Base-by-base conservation (phyloP, 2,329 filamentous ascomycete species). In the Penicillium sp. region DNA sequence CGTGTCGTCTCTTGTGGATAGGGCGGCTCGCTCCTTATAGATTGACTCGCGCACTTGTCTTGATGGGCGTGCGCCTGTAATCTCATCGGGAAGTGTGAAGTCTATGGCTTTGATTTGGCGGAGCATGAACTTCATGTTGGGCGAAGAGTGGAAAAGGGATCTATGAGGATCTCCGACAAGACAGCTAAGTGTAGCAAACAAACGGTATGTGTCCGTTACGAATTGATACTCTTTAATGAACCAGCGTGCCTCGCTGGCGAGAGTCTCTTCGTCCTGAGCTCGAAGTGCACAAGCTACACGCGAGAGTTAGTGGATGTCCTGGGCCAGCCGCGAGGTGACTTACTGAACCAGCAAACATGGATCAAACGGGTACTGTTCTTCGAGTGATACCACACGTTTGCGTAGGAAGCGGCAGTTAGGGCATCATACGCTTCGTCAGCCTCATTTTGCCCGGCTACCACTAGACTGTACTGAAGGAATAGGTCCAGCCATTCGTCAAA, bases 51-150 rank as follows among this genome's bases (percentile, higher is more conserved):
- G 81, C 19, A 79, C 67, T 46, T 71, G 58, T 56, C 67, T 57
- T 47, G 57, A 66, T 15, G 61, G 68, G 44, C 65, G 69, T 51
- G 69, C 65, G 6, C 66, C 62, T 29, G 83, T 78, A 15, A 83
- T 79, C 15, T 85, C 81, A 3, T 82, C 80, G 2, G 78, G 81
- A 49, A 90, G 81, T 3, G 91, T 82, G 65, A 86, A 90, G 76
- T 99, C 95, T 81, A 96, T 91, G 3, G 88, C 88, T 76, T 96
- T 96, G 78, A 99, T 91, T 77, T 96, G 92, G 5, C 95, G 89
- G 61, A 97, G 83, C 70, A 98, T 88, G 73, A 91, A 96, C 75
- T 98, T 98, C 76, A 97, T 93, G 21, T 90, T 89, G 0, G 92
- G 89, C 0, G 91, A 91, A 3, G 90, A 90, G 56, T 90, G 90